These are phyloP conservation scores for Cladobotryum protrusum DNA, from an alignment of 2,329 filamentous ascomycete species.

Conservation along the genomic window DNA sequence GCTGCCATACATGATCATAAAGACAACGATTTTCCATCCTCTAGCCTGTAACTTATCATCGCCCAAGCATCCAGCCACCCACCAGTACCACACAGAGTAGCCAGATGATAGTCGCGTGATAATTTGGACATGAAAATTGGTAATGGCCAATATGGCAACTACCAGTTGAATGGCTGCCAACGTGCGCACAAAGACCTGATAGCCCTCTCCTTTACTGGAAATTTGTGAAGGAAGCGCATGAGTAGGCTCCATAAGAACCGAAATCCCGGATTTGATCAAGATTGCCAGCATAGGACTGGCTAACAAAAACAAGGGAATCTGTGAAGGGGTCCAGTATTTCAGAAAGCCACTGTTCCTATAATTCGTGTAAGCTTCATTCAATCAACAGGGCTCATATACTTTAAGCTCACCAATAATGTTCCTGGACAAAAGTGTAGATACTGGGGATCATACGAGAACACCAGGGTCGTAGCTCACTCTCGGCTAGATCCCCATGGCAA, in stretches of 20 bases:
- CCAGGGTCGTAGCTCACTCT: slow-evolving; percentile 56
- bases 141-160: slow-evolving; percentile 65
- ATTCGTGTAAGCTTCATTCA: background rate
- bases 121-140: slow-evolving; percentile 88
- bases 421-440: slow-evolving; percentile 87
- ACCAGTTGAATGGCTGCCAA: slow-evolving; percentile 68
- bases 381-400: background rate
- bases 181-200: slow-evolving; percentile 37
- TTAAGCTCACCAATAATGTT: slow-evolving; percentile 69
- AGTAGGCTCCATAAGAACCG: slow-evolving; percentile 24
- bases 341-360: slow-evolving; percentile 80
- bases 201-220: slow-evolving; percentile 8
- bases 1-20: slow-evolving; percentile 74
- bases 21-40: slow-evolving; percentile 46
- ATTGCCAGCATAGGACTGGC: slow-evolving; percentile 71
- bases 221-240: slow-evolving; percentile 7
- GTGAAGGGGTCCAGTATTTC: slow-evolving; percentile 81
- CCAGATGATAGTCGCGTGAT: slow-evolving; percentile 83
- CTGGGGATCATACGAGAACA: slow-evolving; percentile 69
- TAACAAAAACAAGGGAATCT: slow-evolving; percentile 81
- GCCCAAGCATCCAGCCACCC: slow-evolving; percentile 52
- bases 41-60: slow-evolving; percentile 26
- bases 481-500: slow-evolving; percentile 39
- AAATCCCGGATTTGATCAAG: slow-evolving; percentile 50
- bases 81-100: slow-evolving; percentile 86